Percentiles rank a stretch among this genome's conserved stretches.
Conservation (phyloP, 345 rosid species). For the Eucalyptus curtisii region DNA sequence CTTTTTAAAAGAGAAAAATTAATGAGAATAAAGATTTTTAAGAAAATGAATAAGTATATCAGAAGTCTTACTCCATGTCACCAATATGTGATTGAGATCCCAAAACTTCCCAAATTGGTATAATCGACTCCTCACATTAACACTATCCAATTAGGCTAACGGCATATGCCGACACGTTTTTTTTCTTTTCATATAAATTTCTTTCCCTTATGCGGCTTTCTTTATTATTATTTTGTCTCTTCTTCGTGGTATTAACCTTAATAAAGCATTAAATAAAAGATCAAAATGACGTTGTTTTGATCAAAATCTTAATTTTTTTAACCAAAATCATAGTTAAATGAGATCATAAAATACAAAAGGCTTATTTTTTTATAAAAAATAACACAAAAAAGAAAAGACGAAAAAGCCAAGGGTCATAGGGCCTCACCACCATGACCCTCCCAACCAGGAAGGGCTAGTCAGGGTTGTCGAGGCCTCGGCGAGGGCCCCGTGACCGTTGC, state of each 20-base stretch:
- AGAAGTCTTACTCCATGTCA: no score
- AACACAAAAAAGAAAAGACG: not conserved
- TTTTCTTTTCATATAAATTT: not conserved
- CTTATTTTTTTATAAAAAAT: not conserved
- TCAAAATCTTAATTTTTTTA: not conserved
- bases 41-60: no score
- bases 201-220: no score
- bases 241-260: not conserved
- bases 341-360: not conserved
- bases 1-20: no score
- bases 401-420: not conserved
- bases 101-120: no score
- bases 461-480: rapidly evolving
- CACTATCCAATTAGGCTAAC: not conserved
- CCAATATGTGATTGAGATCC: no score
- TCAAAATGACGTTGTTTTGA: not conserved
- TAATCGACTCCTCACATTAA: no score
- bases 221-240: no score
- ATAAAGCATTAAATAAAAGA: not conserved
- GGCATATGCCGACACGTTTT: rapidly evolving
- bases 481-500: rapidly evolving
- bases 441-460: not conserved
- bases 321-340: not conserved
- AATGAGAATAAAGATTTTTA: no score
- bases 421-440: rapidly evolving